phyloP scores from a whole-genome alignment of 495 filamentous ascomycete genomes.

The Penicillium taxi region DNA sequence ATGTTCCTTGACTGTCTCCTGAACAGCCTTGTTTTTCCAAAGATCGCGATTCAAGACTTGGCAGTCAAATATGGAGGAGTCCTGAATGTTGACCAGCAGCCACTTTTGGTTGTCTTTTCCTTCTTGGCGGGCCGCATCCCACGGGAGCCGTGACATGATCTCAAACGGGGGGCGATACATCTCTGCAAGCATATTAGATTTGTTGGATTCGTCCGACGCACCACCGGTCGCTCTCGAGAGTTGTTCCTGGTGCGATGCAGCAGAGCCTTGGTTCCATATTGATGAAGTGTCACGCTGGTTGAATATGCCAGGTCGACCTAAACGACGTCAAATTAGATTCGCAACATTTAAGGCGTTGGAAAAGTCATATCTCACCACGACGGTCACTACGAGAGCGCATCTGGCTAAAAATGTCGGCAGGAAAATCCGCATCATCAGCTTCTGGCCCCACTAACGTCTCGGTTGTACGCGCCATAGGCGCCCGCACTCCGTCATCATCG shows the following conservation, averaged over 20 bases:
- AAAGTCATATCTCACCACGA: slow-evolving; percentile 34
- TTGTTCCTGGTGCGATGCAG: slow-evolving; percentile 38
- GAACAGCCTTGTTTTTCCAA: slow-evolving; percentile 78
- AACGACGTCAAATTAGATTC: slow-evolving; percentile 3
- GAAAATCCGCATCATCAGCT: slow-evolving; percentile 53
- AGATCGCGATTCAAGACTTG: slow-evolving; percentile 88
- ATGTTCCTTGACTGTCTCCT: slow-evolving; percentile 75
- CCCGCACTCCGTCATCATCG: slow-evolving; percentile 64
- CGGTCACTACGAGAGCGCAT: slow-evolving; percentile 51
- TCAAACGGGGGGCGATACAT: slow-evolving; percentile 88
- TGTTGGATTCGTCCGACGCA: slow-evolving; percentile 61
- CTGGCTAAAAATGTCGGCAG: slow-evolving; percentile 58
- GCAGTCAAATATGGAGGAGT: slow-evolving; percentile 83
- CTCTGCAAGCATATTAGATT: slow-evolving; percentile 70
- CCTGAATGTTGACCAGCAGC: slow-evolving; percentile 92
- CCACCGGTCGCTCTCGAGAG: slow-evolving; percentile 62
- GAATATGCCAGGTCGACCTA: slow-evolving; percentile 68
- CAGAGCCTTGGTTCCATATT: slow-evolving; percentile 63
- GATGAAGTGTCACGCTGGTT: slow-evolving; percentile 63
- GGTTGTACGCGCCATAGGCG: slow-evolving; percentile 83
- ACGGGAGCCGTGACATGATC: slow-evolving; percentile 64
- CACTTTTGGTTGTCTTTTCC: slow-evolving; percentile 85
- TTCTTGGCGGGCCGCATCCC: slow-evolving; percentile 73
- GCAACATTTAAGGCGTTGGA: neutral
- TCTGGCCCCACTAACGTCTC: slow-evolving; percentile 81